Evolutionary conservation across 2,329 filamentous ascomycete species (phyloP), one percentile per base, ranked within the genome.

Genomic region (Akanthomyces muscarius): DNA sequence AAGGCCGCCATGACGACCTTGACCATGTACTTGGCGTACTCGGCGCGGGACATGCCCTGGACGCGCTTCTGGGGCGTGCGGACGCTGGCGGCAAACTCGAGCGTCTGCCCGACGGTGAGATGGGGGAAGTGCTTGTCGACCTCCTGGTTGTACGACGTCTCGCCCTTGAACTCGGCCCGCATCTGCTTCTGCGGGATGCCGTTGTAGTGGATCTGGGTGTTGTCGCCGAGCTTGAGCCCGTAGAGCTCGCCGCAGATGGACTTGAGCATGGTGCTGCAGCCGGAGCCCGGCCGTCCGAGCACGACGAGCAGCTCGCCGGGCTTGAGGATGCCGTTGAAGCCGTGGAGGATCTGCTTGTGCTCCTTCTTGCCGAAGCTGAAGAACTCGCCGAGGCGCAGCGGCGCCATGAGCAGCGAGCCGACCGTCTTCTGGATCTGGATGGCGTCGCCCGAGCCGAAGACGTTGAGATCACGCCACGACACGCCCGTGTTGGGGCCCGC

Each of bases 71-170:
- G 83, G 0, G 89, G 89, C 0, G 89, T 89, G 58, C 88, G 81
- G 0, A 86, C 86, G 57, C 86, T 83, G 1, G 90, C 81, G 0
- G 90, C 90, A 70, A 93, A 93, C 57, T 85, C 81, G 0, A 94
- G 78, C 0, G 90, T 94, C 66, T 91, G 83, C 1, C 88, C 86
- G 13, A 93, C 89, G 0, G 87, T 91, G 25, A 95, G 77, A n/a
- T 90, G 87, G 0, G 90, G 87, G 66, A 92, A 93, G 71, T 93
- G 90, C 33, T 88, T 81, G 71, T 92, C 89, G 33, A 83, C 81
- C 75, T 94, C 90, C 16, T 91, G 87, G 68, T 91, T 92, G 72
- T 94, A 93, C 14, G 91, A 79, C 1, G 88, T 81, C 73, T 86
- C 87, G 47, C 86, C 86, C 64, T 85, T 82, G 69, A 88, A 89